Conservation (phyloP, 2,329 filamentous ascomycete species). For the Nemania bipapillata region DNA sequence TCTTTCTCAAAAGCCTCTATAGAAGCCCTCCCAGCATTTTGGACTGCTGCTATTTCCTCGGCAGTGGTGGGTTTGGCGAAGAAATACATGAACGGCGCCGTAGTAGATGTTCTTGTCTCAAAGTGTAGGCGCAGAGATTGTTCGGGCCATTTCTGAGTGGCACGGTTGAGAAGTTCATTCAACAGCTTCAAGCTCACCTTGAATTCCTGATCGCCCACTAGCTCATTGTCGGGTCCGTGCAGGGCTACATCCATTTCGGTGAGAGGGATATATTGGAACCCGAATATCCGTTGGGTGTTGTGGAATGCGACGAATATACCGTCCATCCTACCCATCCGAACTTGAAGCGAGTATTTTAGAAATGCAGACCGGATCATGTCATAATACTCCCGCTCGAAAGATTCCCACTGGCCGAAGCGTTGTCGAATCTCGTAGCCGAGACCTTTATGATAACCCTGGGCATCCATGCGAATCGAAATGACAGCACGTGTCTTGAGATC, state of each 20-base stretch:
- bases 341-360: constrained; percentile 95
- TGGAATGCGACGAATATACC: constrained; percentile 97
- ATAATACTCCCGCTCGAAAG: constrained; percentile 93
- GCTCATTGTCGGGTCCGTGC: constrained; percentile 76
- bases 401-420: constrained; percentile 82
- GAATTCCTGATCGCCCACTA: constrained; percentile 85
- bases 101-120: constrained; percentile 71
- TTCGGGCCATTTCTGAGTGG: constrained; percentile 78
- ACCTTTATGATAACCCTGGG: constrained; percentile 75
- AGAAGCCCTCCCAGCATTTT: constrained; percentile 71
- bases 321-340: constrained; percentile 97
- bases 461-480: constrained; percentile 89
- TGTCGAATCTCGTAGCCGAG: constrained; percentile 86
- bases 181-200: constrained; percentile 80
- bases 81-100: constrained; percentile 79
- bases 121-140: constrained; percentile 82
- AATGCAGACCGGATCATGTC: constrained; percentile 97
- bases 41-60: constrained; percentile 77
- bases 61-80: constrained; percentile 86
- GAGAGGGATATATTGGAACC: constrained; percentile 92
- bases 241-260: constrained; percentile 88
- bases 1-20: constrained; percentile 75
- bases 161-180: constrained; percentile 81
- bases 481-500: constrained; percentile 96
- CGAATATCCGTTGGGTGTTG: constrained; percentile 94